phyloP scores from a whole-genome alignment of 106 monocot species.

The Apostasia ramifera region DNA sequence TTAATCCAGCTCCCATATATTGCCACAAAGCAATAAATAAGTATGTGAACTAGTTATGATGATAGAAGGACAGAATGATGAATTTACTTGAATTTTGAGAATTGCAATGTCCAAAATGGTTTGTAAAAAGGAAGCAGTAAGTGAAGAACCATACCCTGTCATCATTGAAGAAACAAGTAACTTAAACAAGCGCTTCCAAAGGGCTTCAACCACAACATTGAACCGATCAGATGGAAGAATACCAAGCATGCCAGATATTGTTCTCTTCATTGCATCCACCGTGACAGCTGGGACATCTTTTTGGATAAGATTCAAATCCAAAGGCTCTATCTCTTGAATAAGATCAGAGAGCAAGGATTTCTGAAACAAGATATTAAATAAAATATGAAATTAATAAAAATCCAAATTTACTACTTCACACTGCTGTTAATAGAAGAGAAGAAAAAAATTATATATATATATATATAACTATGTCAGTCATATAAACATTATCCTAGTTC shows the following conservation, averaged over 20 bases:
- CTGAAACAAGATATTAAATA: constrained; percentile 19
- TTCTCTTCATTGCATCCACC: constrained; percentile 93
- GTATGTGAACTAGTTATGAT: no score
- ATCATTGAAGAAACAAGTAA: constrained; percentile 85
- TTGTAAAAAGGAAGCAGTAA: background rate
- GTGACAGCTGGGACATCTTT: constrained; percentile 85
- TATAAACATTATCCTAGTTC: no score
- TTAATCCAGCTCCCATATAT: no score
- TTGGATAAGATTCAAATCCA: constrained; percentile 81
- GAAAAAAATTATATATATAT: no score
- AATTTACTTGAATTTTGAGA: background rate
- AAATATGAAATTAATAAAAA: background rate
- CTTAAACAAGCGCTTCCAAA: constrained; percentile 85
- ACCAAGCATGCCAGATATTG: constrained; percentile 91
- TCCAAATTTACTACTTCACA: background rate
- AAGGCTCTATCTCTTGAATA: constrained; percentile 96
- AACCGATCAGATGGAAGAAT: constrained; percentile 93
- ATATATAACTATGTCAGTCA: no score
- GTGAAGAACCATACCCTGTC: constrained; percentile 66
- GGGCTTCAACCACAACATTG: constrained; percentile 70
- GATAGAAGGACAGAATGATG: no score
- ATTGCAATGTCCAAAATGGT: background rate
- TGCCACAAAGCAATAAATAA: no score
- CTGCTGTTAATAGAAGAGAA: no score
- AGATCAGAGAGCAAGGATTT: constrained; percentile 69